These are phyloP conservation scores for Pyrenophora teres DNA, from an alignment of 2,329 filamentous ascomycete species.

Conservation along the genomic window DNA sequence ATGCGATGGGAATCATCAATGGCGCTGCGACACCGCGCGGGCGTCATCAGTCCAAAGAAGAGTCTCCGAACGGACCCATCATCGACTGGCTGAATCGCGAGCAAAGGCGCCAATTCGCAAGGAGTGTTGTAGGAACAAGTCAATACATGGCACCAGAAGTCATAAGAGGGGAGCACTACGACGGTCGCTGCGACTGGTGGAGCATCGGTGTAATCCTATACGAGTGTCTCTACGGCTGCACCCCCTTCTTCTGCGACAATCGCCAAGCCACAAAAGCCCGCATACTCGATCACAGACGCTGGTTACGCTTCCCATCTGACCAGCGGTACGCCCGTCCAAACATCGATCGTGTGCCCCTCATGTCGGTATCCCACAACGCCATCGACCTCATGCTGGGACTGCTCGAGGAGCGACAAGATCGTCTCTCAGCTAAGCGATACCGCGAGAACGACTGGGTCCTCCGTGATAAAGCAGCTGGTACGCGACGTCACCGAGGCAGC, in stretches of 20 bases:
- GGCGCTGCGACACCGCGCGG: slow-evolving; percentile 19
- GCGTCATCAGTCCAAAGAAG: slow-evolving; percentile 26
- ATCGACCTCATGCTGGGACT: slow-evolving; percentile 76
- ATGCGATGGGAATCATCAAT: slow-evolving; percentile 47
- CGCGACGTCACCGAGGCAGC: slow-evolving; percentile 33
- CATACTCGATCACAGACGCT: slow-evolving; percentile 74
- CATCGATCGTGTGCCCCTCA: slow-evolving; percentile 44
- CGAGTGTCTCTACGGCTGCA: slow-evolving; percentile 91
- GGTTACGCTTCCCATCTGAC: slow-evolving; percentile 70
- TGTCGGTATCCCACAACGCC: slow-evolving; percentile 68
- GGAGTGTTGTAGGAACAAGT: slow-evolving; percentile 90
- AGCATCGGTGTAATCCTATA: slow-evolving; percentile 93
- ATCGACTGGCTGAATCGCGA: slow-evolving; percentile 52
- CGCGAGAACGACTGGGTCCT: slow-evolving; percentile 63
- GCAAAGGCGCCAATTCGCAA: slow-evolving; percentile 71
- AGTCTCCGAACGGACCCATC: slow-evolving; percentile 36
- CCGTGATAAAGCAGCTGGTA: slow-evolving; percentile 30
- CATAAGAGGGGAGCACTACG: slow-evolving; percentile 78
- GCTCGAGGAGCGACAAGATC: slow-evolving; percentile 73
- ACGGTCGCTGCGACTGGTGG: slow-evolving; percentile 96
- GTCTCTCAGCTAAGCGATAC: slow-evolving; percentile 79
- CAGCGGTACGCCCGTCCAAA: slow-evolving; percentile 60
- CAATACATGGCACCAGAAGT: slow-evolving; percentile 99
- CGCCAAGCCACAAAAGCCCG: slow-evolving; percentile 83
- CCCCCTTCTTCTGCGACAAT: slow-evolving; percentile 83